Evolutionary conservation across 2,329 filamentous ascomycete species (phyloP), one percentile per base, ranked within the genome.

Genomic region (Huntiella abstrusa): DNA sequence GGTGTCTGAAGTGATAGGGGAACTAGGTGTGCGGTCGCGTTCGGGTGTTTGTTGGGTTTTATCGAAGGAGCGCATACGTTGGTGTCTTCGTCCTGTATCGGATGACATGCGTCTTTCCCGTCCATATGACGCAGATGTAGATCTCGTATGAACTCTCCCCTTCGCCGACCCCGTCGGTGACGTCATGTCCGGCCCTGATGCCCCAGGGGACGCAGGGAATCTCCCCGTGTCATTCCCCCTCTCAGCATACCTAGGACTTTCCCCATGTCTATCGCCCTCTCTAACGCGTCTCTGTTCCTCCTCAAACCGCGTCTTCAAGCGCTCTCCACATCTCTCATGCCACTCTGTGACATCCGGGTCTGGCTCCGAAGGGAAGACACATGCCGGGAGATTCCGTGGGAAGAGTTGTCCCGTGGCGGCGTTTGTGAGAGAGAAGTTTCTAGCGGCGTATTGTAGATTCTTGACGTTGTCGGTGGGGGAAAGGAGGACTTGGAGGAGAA

Each of bases 401-500:
- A 88, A 86, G 33, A 65, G 66, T 48, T 77, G 73, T 36, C 81
- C 77, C 0, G 86, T 85, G 38, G 76, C 73, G 0, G 81, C 81
- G 55, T 92, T 75, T 50, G 71, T 73, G 49, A 96, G 70, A 33
- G 75, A 69, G 72, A 86, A 95, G 52, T 81, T 69, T 51, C 71
- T 71, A 3, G 93, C 81, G 0, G 86, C 84, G 55, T 75, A 78
- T 55, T 91, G 84, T 17, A 98, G 61, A 55, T 86, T 88, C 0
- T 76, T 75, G 1, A 86, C 81, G 63, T 96, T 87, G 55, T 92
- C 83, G 54, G 91, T 80, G 0, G 91, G 91, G 1, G 79, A 83
- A 1, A 96, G 71, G 33, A 96, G 66, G 16, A 94, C 71, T 63
- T 96, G 85, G 47, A 96, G 82, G 0, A 83, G 85, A 64, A 94